Base-by-base conservation (phyloP, 495 filamentous ascomycete species). In the Glonium stellatum region DNA sequence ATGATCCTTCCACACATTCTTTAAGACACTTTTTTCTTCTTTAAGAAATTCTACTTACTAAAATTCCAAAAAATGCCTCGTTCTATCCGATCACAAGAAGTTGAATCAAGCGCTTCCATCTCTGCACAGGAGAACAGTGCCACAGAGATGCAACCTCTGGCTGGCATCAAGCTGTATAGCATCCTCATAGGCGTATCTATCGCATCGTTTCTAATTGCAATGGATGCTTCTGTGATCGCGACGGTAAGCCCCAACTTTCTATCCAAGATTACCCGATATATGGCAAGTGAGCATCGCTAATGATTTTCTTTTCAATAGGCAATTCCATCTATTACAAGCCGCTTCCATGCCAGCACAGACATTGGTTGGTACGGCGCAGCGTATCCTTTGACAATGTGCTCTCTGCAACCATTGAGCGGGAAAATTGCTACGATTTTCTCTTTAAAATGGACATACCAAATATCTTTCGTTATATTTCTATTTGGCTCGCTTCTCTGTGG, bases 301-400 rank as follows among this genome's bases (percentile, higher is more conserved):
- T 48, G 15, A 48, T 22, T 15, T n/a, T 22, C 13, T n/a, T 8
- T 8, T 15, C 13, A 18, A 18, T 22, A 51, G 53, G 88, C 88
- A 19, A 91, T 91, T 53, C 88, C 88, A 9, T 83, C 82, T 49
- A 92, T 92, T 54, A 90, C 88, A 0, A 83, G 88, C 65, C 71
- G 86, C 37, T 92, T 92, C 70, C 75, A 86, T 34, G 81, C 84
- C 15, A 72, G 90, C 2, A 72, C 77, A 10, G 88, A 91, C 65
- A 84, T 92, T 0, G 87, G 86, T 53, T 91, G 88, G 88, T 91
- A 90, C 55, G 88, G 83, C 36, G 62, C 54, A 65, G 78, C 84
- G 44, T 89, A 84, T 69, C 79, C 95, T 39, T 80, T 93, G 57
- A 88, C 85, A 4, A 85, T 82, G 0, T 85, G 66, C 62, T 59